These are phyloP conservation scores for Ilyonectria mors-panacis DNA, from an alignment of 2,329 filamentous ascomycete genomes.

Conservation along the genomic window DNA sequence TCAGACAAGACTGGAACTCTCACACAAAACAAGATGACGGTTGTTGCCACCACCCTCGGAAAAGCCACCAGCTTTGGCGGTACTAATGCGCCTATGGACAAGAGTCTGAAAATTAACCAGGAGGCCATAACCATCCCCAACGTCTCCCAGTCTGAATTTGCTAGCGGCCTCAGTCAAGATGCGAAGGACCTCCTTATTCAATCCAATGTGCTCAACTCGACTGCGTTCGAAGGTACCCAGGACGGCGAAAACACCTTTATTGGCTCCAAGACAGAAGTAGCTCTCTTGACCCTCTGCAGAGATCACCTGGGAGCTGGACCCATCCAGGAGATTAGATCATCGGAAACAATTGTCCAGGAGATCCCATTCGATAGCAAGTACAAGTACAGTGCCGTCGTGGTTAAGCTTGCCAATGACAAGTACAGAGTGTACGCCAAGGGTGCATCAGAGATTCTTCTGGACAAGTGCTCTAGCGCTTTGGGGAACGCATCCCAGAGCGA, in stretches of 20 bases:
- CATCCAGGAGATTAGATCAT: conserved; percentile 61
- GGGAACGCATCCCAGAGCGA: conserved; percentile 69
- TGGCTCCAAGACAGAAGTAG: conserved; percentile 71
- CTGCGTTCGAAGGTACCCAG: conserved; percentile 68
- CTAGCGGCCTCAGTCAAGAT: conserved; percentile 36
- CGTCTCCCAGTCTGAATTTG: conserved; percentile 49
- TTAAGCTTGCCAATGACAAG: conserved; percentile 60
- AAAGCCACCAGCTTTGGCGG: conserved; percentile 52
- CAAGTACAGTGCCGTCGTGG: conserved; percentile 71
- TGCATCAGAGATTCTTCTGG: conserved; percentile 69
- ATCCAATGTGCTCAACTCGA: conserved; percentile 72
- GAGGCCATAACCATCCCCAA: conserved; percentile 41
- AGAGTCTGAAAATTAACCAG: conserved; percentile 39
- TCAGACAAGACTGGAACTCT: conserved; percentile 70
- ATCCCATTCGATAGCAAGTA: conserved; percentile 69
- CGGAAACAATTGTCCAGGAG: conserved; percentile 63
- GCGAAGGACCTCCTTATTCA: conserved; percentile 74
- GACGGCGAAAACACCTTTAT: conserved; percentile 62
- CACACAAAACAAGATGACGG: conserved; percentile 79
- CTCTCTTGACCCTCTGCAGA: conserved; percentile 65
- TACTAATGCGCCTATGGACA: conserved; percentile 40
- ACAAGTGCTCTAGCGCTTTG: conserved; percentile 63
- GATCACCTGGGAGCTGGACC: conserved; percentile 66
- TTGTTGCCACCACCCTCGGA: conserved; percentile 78
- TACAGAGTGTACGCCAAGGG: conserved; percentile 70